Conservation (phyloP, 768 basidiomycete genomes). For the Boletus rufocinnamomeus region DNA sequence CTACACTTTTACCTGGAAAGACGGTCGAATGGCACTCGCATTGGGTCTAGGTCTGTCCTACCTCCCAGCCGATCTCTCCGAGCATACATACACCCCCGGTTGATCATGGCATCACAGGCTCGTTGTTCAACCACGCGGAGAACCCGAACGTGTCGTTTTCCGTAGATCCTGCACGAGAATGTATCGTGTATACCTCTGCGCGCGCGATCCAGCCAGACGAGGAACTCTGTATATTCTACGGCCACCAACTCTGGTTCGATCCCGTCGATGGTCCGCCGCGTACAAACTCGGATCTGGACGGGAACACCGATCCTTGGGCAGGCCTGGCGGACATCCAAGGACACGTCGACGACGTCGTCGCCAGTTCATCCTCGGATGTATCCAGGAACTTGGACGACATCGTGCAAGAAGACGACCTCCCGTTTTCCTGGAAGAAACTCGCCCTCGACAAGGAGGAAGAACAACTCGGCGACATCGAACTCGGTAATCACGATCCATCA, state of each 20-base stretch:
- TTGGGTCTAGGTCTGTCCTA: conserved; percentile 67
- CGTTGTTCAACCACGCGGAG: conserved; percentile 78
- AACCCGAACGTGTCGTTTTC: conserved; percentile 70
- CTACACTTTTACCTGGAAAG: conserved; percentile 76
- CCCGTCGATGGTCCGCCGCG: conserved; percentile 32
- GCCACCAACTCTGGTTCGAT: conserved; percentile 66
- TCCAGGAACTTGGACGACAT: conserved; percentile 48
- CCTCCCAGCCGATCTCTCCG: not conserved
- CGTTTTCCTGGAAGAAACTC: conserved; percentile 63
- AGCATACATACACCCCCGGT: not conserved
- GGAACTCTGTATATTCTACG: conserved; percentile 81
- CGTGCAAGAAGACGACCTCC: conserved; percentile 59
- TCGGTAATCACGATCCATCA: conserved; percentile 19
- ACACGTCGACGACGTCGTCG: not conserved
- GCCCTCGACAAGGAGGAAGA: conserved; percentile 62
- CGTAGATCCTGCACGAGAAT: conserved; percentile 52
- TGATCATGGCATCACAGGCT: conserved; percentile 53
- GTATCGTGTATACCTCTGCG: conserved; percentile 62
- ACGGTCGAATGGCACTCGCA: conserved; percentile 75
- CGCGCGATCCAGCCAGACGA: conserved; percentile 58
- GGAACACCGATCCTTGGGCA: conserved; percentile 8
- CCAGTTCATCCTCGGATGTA: conserved; percentile 11
- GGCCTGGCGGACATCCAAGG: conserved; percentile 11
- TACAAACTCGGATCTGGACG: not conserved
- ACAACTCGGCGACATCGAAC: conserved; percentile 52